Conservation (phyloP, 768 basidiomycete genomes). For the Mycena amicta region DNA sequence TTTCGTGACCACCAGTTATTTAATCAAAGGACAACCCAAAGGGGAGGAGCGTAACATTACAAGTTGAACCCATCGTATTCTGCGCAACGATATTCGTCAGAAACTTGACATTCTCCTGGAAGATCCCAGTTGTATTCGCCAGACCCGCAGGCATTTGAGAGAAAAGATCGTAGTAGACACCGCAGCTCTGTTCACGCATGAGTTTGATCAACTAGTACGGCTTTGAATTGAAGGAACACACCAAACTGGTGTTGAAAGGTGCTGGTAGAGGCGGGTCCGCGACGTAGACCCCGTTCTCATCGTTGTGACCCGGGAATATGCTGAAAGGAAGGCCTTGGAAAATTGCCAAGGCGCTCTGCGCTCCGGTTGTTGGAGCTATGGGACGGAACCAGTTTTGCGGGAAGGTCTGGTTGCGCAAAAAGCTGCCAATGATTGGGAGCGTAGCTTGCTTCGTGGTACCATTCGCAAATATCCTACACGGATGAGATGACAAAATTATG, state of each 20-base stretch:
- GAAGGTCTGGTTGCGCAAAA: constrained; percentile 7
- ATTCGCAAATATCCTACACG: neutral
- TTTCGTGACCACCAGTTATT: no score
- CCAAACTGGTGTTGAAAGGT: constrained; percentile 9
- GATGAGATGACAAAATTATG: neutral
- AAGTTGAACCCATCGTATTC: no score
- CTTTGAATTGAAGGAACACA: no score
- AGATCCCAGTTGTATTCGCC: neutral
- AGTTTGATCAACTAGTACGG: no score
- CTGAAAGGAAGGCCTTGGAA: neutral
- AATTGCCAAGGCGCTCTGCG: neutral
- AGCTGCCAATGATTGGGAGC: neutral
- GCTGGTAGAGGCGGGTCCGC: constrained; percentile 9
- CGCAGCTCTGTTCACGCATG: neutral
- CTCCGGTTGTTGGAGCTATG: neutral
- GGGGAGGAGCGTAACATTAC: no score
- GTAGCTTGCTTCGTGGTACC: neutral
- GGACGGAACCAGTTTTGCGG: constrained; percentile 17
- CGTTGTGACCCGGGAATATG: constrained; percentile 8
- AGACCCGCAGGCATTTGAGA: neutral
- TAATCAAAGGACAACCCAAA: no score
- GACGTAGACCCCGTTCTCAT: constrained; percentile 12
- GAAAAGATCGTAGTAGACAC: neutral
- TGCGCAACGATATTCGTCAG: neutral
- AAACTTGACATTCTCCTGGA: neutral